Evolutionary conservation across 352 stramenopile genomes (phyloP).

Genomic region (Ochromonadaceae sp.): DNA sequence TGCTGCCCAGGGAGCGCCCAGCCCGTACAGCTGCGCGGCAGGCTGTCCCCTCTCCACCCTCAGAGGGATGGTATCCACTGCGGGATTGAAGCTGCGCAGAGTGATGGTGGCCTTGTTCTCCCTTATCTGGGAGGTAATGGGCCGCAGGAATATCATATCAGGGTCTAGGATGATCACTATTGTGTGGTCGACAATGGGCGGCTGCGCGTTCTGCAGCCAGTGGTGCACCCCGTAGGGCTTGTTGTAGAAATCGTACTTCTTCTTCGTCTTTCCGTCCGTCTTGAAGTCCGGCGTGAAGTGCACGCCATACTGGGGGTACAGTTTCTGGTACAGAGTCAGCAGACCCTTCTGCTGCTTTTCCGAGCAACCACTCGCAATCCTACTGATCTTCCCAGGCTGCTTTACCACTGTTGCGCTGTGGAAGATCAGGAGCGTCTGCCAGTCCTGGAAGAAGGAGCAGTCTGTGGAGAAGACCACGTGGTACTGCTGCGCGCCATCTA

Average conservation of each 20-base stretch:
- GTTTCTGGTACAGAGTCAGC: constrained; percentile 16
- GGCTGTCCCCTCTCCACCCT: constrained; percentile 23
- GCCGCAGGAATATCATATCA: constrained; percentile 34
- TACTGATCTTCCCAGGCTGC: constrained; percentile 30
- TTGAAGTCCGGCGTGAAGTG: constrained; percentile 35
- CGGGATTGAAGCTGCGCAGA: constrained; percentile 16
- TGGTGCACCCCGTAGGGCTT: constrained; percentile 35
- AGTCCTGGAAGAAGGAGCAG: constrained; percentile 38
- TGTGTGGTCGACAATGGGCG: constrained; percentile 12
- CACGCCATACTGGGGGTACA: constrained; percentile 20
- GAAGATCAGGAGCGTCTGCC: constrained; percentile 34
- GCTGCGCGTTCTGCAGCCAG: constrained; percentile 23
- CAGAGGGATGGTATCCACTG: constrained; percentile 17
- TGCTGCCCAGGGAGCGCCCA: constrained; percentile 29
- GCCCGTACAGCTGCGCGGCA: constrained; percentile 35
- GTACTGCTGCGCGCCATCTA: too few relatives aligned
- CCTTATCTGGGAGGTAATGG: constrained; percentile 24
- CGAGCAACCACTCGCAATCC: constrained; percentile 32
- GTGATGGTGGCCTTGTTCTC: constrained; percentile 16
- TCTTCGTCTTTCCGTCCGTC: constrained; percentile 20
- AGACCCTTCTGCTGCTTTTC: constrained; percentile 17
- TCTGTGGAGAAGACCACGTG: constrained; percentile 38
- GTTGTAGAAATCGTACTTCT: constrained; percentile 38
- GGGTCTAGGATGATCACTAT: constrained; percentile 35
- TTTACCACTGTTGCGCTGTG: constrained; percentile 26